A percentile compares a stretch with the other conserved stretches of the same genome.
phyloP scores from a whole-genome alignment of 257 asterid species.

The Lithospermum erythrorhizon region DNA sequence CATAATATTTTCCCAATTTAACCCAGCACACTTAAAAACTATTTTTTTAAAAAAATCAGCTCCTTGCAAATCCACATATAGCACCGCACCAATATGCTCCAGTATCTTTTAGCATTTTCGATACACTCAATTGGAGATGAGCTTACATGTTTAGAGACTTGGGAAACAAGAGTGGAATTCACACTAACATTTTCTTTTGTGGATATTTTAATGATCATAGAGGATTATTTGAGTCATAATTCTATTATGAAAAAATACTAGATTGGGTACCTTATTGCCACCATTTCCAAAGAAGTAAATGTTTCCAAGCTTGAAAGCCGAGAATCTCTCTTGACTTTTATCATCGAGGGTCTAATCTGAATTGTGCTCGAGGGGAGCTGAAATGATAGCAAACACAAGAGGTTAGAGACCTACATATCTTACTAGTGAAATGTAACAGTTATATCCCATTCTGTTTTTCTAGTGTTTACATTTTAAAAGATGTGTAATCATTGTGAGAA shows the following conservation, averaged over 20 bases:
- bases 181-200: no score
- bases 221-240: background rate
- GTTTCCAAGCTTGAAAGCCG: conserved; percentile 12
- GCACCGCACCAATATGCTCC: no score
- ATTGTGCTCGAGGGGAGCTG: conserved; percentile 54
- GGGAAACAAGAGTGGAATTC: no score
- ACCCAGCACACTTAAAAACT: no score
- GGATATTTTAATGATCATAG: background rate
- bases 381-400: conserved; percentile 7
- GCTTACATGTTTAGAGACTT: no score
- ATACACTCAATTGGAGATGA: no score
- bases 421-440: no score
- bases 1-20: no score
- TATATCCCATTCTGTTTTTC: background rate
- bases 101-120: no score
- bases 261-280: conserved; percentile 41
- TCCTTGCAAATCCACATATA: no score
- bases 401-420: background rate
- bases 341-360: conserved; percentile 82
- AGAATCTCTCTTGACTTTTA: conserved; percentile 55
- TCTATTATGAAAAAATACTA: conserved; percentile 3
- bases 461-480: background rate
- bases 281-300: conserved; percentile 64
- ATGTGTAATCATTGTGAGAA: background rate
- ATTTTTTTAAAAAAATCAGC: no score